Base-by-base conservation (phyloP, 768 basidiomycete genomes). In the Pleurotus pulmonarius region DNA sequence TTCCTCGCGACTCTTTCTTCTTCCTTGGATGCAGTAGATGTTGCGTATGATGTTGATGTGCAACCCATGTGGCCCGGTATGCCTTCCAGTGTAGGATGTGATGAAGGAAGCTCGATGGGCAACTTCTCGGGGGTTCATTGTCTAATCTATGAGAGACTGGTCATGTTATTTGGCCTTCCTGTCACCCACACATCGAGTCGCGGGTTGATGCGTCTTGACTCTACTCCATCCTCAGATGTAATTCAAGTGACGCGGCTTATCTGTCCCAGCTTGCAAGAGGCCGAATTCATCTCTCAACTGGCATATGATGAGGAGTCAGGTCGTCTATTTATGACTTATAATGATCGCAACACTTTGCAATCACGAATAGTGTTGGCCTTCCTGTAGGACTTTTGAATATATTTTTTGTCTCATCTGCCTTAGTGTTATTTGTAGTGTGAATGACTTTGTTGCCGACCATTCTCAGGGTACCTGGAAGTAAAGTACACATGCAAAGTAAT, bases 251-350 rank as follows among this genome's bases (percentile, higher is more conserved):
- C 47, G 11, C 26, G 15, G 20, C 26, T 49, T 5, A 13, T 9
- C 37, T 49, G 26, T 49, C 47, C 47, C 37, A 24, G n/a, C 4
- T 34, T 49, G n/a, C 9, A 29, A 1, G 47, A 24, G 9, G 25
- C 26, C 29, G 47, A 49, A 29, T 26, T 34, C 5, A 15, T 24
- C 18, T n/a, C 47, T 26, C 47, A 49, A 7, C 47, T 49, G 15
- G 26, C 47, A 15, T 49, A 49, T 49, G 47, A 49, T 20, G 47
- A 49, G 20, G 47, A 49, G 20, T 49, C 47, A 3, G 47, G 47
- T 9, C 26, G 26, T 15, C 26, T 29, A 29, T 11, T 34, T 12
- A 49, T 49, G 22, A 12, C 15, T 5, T 49, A 25, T 49, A 24
- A 18, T 15, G 25, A 13, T 5, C 4, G 13, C 4, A 8, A 13